These are phyloP conservation scores for Dipteronia sinensis DNA, from an alignment of 345 rosid genomes.

Conservation along the genomic window DNA sequence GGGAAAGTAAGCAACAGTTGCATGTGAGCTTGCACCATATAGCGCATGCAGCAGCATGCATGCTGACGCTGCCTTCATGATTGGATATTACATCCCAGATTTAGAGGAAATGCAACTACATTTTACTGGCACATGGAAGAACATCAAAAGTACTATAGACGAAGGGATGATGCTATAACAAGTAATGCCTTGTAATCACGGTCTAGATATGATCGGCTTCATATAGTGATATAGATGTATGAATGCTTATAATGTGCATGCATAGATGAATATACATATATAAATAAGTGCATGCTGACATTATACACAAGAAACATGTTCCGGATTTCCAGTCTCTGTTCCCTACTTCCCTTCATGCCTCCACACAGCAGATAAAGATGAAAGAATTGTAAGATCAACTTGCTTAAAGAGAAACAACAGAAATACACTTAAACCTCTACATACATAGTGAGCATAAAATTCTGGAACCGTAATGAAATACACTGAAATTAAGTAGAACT, in stretches of 20 bases:
- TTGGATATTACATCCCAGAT: not conserved
- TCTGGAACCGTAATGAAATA: not conserved
- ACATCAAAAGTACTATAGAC: not conserved
- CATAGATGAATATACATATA: not conserved
- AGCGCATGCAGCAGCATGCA: not conserved
- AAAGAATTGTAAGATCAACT: not conserved
- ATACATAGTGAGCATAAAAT: not conserved
- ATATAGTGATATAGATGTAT: not conserved
- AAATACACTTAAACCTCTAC: not conserved
- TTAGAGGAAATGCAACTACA: not conserved
- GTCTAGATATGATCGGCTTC: not conserved
- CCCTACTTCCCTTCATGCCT: not conserved
- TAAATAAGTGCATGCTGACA: not conserved
- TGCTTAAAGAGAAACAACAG: not conserved
- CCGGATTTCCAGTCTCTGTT: not conserved
- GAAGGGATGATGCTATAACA: not conserved
- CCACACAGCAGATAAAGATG: not conserved
- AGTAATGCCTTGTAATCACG: not conserved
- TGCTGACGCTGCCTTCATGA: not conserved
- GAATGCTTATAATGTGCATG: not conserved
- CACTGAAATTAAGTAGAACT: not conserved
- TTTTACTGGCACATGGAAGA: conserved; percentile 2
- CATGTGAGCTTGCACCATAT: not conserved
- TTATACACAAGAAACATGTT: not conserved
- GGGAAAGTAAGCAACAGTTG: not conserved